phyloP scores from a whole-genome alignment of 768 basidiomycete species.

The Russula olivacea region DNA sequence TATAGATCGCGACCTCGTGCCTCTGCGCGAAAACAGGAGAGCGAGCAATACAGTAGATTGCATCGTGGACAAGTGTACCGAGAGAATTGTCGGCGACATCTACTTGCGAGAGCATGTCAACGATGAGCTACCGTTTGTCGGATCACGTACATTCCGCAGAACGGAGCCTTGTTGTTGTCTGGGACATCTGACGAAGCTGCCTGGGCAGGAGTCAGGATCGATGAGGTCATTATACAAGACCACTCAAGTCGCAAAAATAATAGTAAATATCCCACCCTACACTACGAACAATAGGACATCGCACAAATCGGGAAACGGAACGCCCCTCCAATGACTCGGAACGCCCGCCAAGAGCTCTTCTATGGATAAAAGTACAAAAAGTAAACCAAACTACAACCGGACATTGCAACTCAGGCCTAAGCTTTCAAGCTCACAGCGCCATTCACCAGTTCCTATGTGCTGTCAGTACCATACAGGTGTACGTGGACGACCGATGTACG shows the following conservation, averaged over 20 bases:
- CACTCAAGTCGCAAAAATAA: too few species aligned
- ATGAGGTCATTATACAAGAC: neutral
- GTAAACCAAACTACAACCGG: neutral
- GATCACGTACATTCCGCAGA: conserved; percentile 16
- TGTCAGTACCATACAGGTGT: neutral
- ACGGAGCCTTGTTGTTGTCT: conserved; percentile 1
- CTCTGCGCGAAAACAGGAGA: conserved; percentile 66
- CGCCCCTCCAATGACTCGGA: too few species aligned
- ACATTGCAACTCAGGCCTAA: too few species aligned
- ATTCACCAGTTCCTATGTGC: neutral
- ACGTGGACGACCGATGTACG: neutral
- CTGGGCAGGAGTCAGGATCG: conserved; percentile 3
- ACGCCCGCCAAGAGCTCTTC: too few species aligned
- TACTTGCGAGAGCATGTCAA: conserved; percentile 29
- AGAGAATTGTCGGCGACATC: conserved; percentile 69
- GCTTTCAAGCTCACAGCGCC: too few species aligned
- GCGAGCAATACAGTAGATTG: conserved; percentile 75
- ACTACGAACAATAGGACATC: too few species aligned
- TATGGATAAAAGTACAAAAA: neutral
- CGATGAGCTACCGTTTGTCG: neutral
- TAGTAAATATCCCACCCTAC: too few species aligned
- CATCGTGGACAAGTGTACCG: conserved; percentile 80
- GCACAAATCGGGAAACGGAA: too few species aligned
- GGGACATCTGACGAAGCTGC: neutral
- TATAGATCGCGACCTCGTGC: neutral